Evolutionary conservation across 2,329 filamentous ascomycete genomes (phyloP).

Genomic region (Orbilia oligospora): DNA sequence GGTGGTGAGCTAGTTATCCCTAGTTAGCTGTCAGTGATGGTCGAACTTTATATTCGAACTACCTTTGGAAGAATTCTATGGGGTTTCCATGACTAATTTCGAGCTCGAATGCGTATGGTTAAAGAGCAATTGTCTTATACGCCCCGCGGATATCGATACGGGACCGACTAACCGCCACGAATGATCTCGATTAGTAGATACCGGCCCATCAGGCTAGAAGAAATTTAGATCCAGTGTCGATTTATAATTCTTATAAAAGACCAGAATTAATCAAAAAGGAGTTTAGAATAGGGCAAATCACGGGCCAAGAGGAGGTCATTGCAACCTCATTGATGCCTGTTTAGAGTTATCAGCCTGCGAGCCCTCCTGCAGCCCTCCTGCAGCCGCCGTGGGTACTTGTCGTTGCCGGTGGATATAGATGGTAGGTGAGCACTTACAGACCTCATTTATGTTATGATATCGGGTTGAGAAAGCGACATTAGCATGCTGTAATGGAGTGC

Average conservation of each 20-base stretch:
- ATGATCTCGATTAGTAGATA: slow-evolving; percentile 10
- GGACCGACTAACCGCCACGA: slow-evolving; percentile 1
- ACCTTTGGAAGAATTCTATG: slow-evolving; percentile 11
- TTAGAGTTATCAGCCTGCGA: slow-evolving; percentile 35
- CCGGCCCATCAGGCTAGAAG: background rate
- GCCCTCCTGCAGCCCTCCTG: slow-evolving; percentile 27
- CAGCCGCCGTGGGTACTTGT: slow-evolving; percentile 19
- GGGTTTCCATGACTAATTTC: slow-evolving; percentile 17
- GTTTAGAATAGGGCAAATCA: background rate
- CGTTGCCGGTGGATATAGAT: slow-evolving; percentile 3
- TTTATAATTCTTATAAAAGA: slow-evolving; percentile 11
- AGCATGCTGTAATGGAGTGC: slow-evolving; percentile 35
- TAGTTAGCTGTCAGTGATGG: slow-evolving; percentile 14
- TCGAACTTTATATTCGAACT: slow-evolving; percentile 23
- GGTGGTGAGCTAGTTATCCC: background rate
- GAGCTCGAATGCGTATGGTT: background rate
- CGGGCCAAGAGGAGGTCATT: slow-evolving; percentile 9
- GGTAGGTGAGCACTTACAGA: no score
- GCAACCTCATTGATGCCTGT: slow-evolving; percentile 37
- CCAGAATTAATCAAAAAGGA: background rate
- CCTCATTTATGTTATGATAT: slow-evolving; percentile 13
- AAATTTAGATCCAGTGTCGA: background rate
- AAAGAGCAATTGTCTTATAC: slow-evolving; percentile 6
- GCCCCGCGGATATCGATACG: slow-evolving; percentile 18
- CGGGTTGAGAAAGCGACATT: slow-evolving; percentile 27